Evolutionary conservation across 2,329 filamentous ascomycete genomes (phyloP), one percentile per base, ranked within the genome.

Genomic region (Cladosporium colombiae): DNA sequence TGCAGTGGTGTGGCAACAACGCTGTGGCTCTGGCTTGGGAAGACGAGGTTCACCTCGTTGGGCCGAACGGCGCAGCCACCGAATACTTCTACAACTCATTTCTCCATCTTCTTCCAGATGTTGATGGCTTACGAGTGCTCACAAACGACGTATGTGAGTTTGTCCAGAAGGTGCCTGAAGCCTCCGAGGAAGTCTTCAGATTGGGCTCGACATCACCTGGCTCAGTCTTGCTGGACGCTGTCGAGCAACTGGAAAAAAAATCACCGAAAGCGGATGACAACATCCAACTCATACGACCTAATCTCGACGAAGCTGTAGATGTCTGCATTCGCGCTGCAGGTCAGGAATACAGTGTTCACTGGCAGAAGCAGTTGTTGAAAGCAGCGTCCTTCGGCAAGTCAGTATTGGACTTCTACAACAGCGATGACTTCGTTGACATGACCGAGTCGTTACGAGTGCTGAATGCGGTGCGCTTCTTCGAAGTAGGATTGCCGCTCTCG

Each of bases 371-470:
- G 72, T 83, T 99, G 1, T 84, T 99, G n/a, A 96, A 96, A 76
- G 95, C 95, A 6, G 95, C 95, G 0, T 98, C 94, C 0, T 98
- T 97, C 76, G 95, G 95, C 68, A 99, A 99, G 78, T 98, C 95
- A 0, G 95, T 98, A 0, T 85, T 99, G 3, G 95, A 98, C 73
- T 88, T 98, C 14, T 99, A 98, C 80, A 97, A 95, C 78, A 97
- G 93, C 74, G 95, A 99, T 74, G 94, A 99, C 70, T 99, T 98
- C 78, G 95, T 99, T 63, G 94, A 98, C 69, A 98, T 97, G 89
- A 97, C 93, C 71, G 94, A 99, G 78, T 95, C 90, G 0, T 81
- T 99, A 18, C 89, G 95, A 18, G 93, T 99, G 0, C 83, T 99
- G 57, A 98, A 97, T 73, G 94, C 94, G 7, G 91, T 94, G 14